These are phyloP conservation scores for Penicillium capsulatum DNA, from an alignment of 2,329 filamentous ascomycete species.

Conservation along the genomic window DNA sequence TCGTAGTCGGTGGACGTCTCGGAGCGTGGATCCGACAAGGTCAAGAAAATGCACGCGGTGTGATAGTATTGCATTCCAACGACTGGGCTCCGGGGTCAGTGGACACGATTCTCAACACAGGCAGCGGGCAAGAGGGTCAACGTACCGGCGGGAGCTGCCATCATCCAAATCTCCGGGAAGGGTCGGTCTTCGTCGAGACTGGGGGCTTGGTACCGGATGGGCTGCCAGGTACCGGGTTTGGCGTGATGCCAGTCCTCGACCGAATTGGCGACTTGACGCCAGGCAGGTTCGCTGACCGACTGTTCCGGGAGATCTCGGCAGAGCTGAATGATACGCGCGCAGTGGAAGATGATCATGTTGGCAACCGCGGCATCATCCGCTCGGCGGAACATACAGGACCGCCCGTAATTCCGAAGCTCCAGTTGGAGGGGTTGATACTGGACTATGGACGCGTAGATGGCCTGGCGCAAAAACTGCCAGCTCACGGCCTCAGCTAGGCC, in stretches of 20 bases:
- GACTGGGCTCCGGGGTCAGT: conserved; percentile 16
- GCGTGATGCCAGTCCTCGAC: conserved; percentile 31
- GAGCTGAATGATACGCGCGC: conserved; percentile 36
- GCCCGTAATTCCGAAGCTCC: conserved; percentile 37
- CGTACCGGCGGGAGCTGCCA: conserved; percentile 34
- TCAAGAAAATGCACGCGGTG: conserved; percentile 30
- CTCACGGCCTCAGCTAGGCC: conserved; percentile 41
- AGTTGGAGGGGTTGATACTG: conserved; percentile 38
- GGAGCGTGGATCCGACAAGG: conserved; percentile 24
- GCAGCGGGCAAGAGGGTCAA: background rate
- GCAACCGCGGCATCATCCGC: conserved; percentile 38
- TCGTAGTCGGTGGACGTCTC: conserved; percentile 25
- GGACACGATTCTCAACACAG: no score
- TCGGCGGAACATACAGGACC: conserved; percentile 37
- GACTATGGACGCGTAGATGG: conserved; percentile 40
- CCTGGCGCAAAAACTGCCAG: conserved; percentile 43
- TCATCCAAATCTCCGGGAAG: conserved; percentile 38
- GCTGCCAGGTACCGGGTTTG: conserved; percentile 32
- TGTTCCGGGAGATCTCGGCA: conserved; percentile 21
- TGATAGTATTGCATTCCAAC: conserved; percentile 41
- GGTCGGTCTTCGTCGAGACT: conserved; percentile 22
- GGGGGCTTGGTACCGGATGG: conserved; percentile 30
- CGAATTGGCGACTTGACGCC: conserved; percentile 22
- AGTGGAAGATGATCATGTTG: conserved; percentile 39
- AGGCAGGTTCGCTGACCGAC: conserved; percentile 20